Base-by-base conservation (phyloP, 2,329 filamentous ascomycete genomes). In the Nannizziopsis barbatae region DNA sequence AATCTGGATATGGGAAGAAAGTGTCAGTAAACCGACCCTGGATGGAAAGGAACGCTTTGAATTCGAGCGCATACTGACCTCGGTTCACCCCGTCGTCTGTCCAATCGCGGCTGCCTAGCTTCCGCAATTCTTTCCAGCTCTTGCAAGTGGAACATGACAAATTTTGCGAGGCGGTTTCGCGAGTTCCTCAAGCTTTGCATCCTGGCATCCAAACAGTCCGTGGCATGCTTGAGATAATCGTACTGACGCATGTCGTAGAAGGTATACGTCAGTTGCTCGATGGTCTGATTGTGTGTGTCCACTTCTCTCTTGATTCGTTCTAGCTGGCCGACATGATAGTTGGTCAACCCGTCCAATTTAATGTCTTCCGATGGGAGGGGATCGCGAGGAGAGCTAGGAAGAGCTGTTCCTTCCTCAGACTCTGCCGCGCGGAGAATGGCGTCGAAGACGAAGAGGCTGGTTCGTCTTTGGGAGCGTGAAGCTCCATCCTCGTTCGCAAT, bases 321-420 rank as follows among this genome's bases (percentile, higher is more conserved):
- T 15, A 60, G 53, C 45, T 63, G 60, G 37, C 53, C 47, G 10
- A 60, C 52, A 42, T 60, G 58, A 44, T 58, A 57, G 47, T 61
- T 61, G 36, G 59, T 39, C 15, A 56, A 49, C 14, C 53, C 57
- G 31, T 61, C 58, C 11, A 61, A 54, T 18, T 50, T 54, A 17
- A 36, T 31, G 14, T 45, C 37, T 32, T 57, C 54, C 5, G 53
- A n/a, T 5, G 57, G 56, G 2, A 59, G 48, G 11, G 22, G 1
- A 32, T 57, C 55, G 14, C 42, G 20, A 5, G 41, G 27, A 5
- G 44, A 51, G 31, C 36, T 31, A 2, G 42, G 42, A 18, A 30
- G 32, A n/a, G n/a, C 9, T 7, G 35, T n/a, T 12, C 49, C 22
- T 17, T 46, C 22, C 22, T 27, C 37, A 6, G 5, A 4, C 12